Evolutionary conservation across 2,329 filamentous ascomycete species (phyloP), one percentile per base, ranked within the genome.

Genomic region (Phialocephala subalpina): DNA sequence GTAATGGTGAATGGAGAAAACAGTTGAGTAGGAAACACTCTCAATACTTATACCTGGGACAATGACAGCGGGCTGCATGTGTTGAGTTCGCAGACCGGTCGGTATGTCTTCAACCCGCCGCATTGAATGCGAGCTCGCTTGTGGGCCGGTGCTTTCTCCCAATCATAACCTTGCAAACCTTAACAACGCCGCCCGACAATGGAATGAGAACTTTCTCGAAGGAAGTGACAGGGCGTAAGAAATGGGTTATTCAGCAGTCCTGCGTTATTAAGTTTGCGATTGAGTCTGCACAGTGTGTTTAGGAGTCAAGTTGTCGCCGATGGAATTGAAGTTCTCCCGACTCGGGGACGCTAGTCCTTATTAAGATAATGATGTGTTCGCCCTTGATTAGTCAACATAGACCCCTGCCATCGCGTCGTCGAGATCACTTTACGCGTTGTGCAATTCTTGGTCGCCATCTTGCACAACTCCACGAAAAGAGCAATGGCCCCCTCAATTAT

Each of bases 401-500:
- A 56, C 49, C 60, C 60, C 25, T 42, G 49, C 27, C 16, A 29
- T 42, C 60, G 47, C 60, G 60, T 62, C 62, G 42, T 52, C 61
- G 29, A 62, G 57, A 22, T 22, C 45, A 52, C 42, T 60, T n/a
- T 40, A 65, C 60, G 66, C 27, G 63, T 65, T 36, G 22, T 12
- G 12, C 49, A 27, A 27, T 18, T 58, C 38, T 36, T 20, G 22
- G 25, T 47, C 36, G n/a, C 38, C n/a, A 38, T 56, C 18, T 27
- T 18, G 18, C 14, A 63, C 56, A 58, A 45, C 29, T 42, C 16
- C 25, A 36, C 40, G 25, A 35, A 64, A 42, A 25, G 18, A 29
- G 29, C 27, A 3, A 73, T 73, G 70, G 62, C 69, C 38, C 69
- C 70, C 45, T 72, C 69, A 58, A 62, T 65, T 40, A 58, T 66